A percentile compares a stretch with the other conserved stretches of the same genome.
Conservation (phyloP, 225 moss, liverwort and hornwort genomes). For the Pseudoscleropodium purum region DNA sequence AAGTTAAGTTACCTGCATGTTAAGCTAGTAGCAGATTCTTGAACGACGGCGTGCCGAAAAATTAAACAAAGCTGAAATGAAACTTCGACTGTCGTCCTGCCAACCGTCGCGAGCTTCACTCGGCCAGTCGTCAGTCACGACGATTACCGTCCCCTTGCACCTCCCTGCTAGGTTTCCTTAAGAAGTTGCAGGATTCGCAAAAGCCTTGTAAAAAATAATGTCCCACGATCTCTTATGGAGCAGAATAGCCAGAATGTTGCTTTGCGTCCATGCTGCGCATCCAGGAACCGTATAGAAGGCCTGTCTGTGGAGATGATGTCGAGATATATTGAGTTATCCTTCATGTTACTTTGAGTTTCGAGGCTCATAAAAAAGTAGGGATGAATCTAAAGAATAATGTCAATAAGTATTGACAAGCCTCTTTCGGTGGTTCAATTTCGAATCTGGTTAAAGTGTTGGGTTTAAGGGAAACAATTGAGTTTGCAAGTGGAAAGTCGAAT, state of each 20-base stretch:
- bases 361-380: neutral
- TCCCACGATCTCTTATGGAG: neutral
- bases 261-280: neutral
- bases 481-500: neutral
- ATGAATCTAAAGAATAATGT: neutral
- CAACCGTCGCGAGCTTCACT: slow-evolving; percentile 14
- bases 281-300: neutral
- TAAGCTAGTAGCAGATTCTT: neutral
- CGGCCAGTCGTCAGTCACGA: slow-evolving; percentile 11
- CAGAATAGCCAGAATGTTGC: neutral
- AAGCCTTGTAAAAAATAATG: neutral
- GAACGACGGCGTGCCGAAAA: neutral
- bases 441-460: neutral
- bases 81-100: neutral
- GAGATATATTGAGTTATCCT: neutral
- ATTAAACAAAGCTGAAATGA: neutral
- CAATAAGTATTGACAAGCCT: neutral
- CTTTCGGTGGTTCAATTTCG: neutral
- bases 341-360: neutral
- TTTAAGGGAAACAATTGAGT: too few relatives aligned
- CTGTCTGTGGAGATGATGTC: neutral
- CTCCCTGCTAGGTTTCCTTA: neutral
- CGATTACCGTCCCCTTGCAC: slow-evolving; percentile 17
- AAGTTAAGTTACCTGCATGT: neutral
- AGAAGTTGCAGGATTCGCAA: neutral